Evolutionary conservation across 495 filamentous ascomycete species (phyloP), one percentile per base, ranked within the genome.

Genomic region (Podospora pseudopauciseta): DNA sequence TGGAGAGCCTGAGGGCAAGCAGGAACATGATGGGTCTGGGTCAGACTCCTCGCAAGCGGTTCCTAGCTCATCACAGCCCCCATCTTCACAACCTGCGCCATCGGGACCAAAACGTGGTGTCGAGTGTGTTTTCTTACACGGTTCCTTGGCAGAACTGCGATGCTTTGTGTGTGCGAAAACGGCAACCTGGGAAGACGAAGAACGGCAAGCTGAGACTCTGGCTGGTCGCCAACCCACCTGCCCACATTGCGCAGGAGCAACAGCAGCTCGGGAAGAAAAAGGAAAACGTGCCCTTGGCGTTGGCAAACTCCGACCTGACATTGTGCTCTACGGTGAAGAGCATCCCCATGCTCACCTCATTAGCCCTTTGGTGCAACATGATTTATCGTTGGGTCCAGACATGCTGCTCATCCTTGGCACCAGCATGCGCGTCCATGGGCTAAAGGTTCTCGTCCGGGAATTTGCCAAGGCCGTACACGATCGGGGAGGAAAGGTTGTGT

Each of bases 281-380:
- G 89, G 89, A 27, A 89, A 90, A 72, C 80, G 89, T 18, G 86
- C 85, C 0, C 81, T 88, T 2, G 85, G 85, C 5, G 80, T 91
- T 13, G 89, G 89, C 63, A 83, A 84, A 60, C 77, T 87, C 5
- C 78, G 89, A n/a, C 89, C 89, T 0, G 88, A 91, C 68, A 87
- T 91, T 63, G 89, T 91, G 0, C 76, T 91, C 0, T 91, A 91
- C 70, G 88, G 88, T 5, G 89, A 91, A 68, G 89, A 90, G 54
- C 88, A 91, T 66, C 89, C 89, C 0, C 80, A 84, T n/a, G 86
- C 86, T 0, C 85, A 90, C 71, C 77, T 86, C 19, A 85, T 91
- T 65, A 86, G 83, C 13, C 81, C 81, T 4, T 81, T 91, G 11
- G 82, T 87, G 4, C 84, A 87, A n/a, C 83, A 89, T 53, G 89